These are phyloP conservation scores for Thelonectria blattea DNA, from an alignment of 2,329 filamentous ascomycete genomes.

Conservation along the genomic window DNA sequence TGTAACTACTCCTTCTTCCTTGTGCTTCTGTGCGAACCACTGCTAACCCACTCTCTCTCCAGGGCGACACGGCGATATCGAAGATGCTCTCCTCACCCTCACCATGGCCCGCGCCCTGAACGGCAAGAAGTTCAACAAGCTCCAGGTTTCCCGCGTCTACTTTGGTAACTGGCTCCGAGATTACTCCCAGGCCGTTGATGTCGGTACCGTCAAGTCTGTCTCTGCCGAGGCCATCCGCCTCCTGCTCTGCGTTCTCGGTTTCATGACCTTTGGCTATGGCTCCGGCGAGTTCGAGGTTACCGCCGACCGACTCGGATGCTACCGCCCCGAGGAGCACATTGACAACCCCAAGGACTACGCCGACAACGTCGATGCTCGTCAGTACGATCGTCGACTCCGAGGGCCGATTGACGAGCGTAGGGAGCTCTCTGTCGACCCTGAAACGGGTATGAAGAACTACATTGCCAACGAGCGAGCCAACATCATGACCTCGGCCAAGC, in stretches of 20 bases:
- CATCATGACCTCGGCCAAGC: conserved; percentile 81
- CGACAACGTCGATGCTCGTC: conserved; percentile 83
- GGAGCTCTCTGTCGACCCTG: conserved; percentile 79
- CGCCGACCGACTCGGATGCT: conserved; percentile 80
- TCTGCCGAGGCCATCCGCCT: conserved; percentile 91
- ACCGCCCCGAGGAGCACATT: conserved; percentile 77
- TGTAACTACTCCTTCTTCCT: conserved; percentile 55
- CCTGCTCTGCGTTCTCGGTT: conserved; percentile 85
- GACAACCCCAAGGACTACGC: conserved; percentile 89
- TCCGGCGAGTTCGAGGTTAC: conserved; percentile 87
- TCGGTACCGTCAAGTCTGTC: conserved; percentile 89
- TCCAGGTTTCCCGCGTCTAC: conserved; percentile 88
- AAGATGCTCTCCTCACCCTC: conserved; percentile 83
- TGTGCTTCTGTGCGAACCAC: background rate
- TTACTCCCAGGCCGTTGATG: conserved; percentile 93
- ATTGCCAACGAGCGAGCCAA: conserved; percentile 82
- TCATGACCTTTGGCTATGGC: conserved; percentile 86
- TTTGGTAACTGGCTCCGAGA: conserved; percentile 96
- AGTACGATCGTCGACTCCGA: conserved; percentile 81
- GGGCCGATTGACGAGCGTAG: conserved; percentile 79
- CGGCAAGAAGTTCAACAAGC: conserved; percentile 84
- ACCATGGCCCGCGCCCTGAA: conserved; percentile 59
- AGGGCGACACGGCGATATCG: conserved; percentile 90
- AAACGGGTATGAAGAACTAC: conserved; percentile 88
- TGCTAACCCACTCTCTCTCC: conserved; percentile 17